Evolutionary conservation across 139 green algal genomes (phyloP), one percentile per base, ranked within the genome.

Genomic region (Chlorella sp.): DNA sequence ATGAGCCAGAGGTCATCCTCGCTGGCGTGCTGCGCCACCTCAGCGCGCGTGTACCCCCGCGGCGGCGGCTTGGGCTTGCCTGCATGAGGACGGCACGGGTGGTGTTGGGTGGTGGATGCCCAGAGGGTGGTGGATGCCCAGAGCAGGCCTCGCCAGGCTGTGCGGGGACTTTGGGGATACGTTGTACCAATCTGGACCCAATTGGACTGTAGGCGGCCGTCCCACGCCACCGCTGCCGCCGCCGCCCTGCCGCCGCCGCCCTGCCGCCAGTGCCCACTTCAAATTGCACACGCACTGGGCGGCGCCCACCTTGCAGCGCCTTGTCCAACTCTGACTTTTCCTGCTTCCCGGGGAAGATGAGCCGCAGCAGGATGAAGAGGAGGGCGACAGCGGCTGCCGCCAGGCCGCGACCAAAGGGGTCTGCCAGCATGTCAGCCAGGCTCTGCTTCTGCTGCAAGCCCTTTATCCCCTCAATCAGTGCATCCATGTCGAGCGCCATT

Each of bases 11-110:
- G 92, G 85, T 98, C 96, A 11, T 93, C 91, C 16, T 89, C 88
- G 0, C 76, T 94, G 53, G 89, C 94, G 86, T 99, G 97, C 90
- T 96, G 88, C 5, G 93, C 91, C 1, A 99, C 95, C 83, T 98
- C 95, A 5, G 93, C 96, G 3, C 93, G 81, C 1, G 91, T 97
- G 90, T 94, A 96, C 48, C 85, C 81, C n/a, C 73, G 18, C 26
- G 68, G 75, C 37, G 69, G 71, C 48, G 76, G 19, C 85, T 89
- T 89, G 32, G 85, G 85, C 69, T 69, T 53, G 84, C 11, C 68
- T 80, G 84, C 83, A 34, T 34, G 68, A 9, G 64, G 69, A 28
- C 69, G 69, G 69, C 26, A 28, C 3, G 75, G 11, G 75, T 30
- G 75, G 75, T 19, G 15, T 34, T 4, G 75, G 11, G n/a, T 5